Evolutionary conservation across 345 rosid species (phyloP).

Genomic region (Fremontodendron californicum): DNA sequence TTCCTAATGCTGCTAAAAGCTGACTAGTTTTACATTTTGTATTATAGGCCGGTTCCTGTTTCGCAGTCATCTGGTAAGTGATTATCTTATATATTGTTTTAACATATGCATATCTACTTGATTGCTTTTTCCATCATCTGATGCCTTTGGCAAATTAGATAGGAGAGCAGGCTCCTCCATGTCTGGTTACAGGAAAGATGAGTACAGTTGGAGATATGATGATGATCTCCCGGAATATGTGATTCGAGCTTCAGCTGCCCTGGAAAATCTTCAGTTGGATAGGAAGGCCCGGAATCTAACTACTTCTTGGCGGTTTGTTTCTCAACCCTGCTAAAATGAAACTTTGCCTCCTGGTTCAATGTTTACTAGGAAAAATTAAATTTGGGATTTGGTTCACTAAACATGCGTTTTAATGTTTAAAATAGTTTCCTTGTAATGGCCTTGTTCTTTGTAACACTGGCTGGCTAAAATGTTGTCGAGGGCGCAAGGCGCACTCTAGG

Average conservation of each 20-base stretch:
- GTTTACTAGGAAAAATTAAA: background rate
- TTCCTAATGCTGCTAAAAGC: slow-evolving; percentile 3
- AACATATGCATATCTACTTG: background rate
- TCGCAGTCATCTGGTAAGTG: slow-evolving; percentile 70
- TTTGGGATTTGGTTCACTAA: background rate
- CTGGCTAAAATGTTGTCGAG: no score
- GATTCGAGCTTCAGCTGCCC: slow-evolving; percentile 68
- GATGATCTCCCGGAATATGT: slow-evolving; percentile 70
- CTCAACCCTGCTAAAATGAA: slow-evolving; percentile 9
- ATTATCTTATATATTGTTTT: slow-evolving; percentile 10
- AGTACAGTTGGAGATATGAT: slow-evolving; percentile 77
- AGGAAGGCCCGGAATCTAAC: slow-evolving; percentile 84
- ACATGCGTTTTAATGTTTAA: background rate
- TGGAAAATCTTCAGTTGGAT: slow-evolving; percentile 94
- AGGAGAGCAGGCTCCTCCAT: slow-evolving; percentile 78
- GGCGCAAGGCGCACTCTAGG: no score
- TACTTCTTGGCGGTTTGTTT: slow-evolving; percentile 82
- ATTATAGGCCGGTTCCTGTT: slow-evolving; percentile 47
- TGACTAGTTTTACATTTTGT: slow-evolving; percentile 15
- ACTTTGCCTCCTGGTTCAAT: background rate
- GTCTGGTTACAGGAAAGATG: slow-evolving; percentile 75
- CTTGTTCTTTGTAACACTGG: no score
- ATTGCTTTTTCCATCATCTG: slow-evolving; percentile 15
- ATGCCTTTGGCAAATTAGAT: slow-evolving; percentile 36
- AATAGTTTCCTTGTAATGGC: background rate